Base-by-base conservation (phyloP, 2,329 filamentous ascomycete genomes). In the Helotiales sp. region DNA sequence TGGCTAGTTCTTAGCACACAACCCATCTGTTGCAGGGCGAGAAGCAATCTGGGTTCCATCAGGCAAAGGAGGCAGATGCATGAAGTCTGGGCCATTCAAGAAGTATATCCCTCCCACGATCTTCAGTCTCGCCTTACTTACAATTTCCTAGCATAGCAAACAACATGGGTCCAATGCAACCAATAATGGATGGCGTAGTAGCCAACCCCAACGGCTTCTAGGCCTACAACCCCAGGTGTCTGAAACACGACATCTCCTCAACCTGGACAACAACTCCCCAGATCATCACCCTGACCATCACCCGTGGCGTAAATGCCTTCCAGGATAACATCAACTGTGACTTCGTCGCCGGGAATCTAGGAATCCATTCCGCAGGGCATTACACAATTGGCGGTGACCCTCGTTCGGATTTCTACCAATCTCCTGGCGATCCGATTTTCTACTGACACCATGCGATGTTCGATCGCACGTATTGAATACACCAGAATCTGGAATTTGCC, bases 21-120 rank as follows among this genome's bases (percentile, higher is more conserved):
- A 70, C 2, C 71, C 72, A 1, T 60, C 61, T 15, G 49, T 63
- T 22, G 54, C 59, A 17, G 64, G 64, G 37, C 49, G 50, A 57
- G 78, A 71, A 66, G 47, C 40, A n/a, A 63, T 66, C 30, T 66
- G 55, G 54, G 59, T 76, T 63, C 82, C 81, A 0, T 81, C 81
- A 0, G 86, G 84, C n/a, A 80, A 80, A 0, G 86, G 86, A 13
- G 85, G 86, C 43, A 85, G 86, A 2, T 88, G 85, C 71, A 79
- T 88, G 2, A 78, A 75, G 13, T 79, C 77, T 2, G 83, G 83
- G 0, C 82, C 83, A 0, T 83, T 85, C 75, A 62, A 62, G 47
- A 43, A 62, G 59, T 62, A 32, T 7, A 30, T 28, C 10, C 10
- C 28, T 26, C 45, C 7, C 50, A 28, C n/a, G 4, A 37, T 11